phyloP scores from a whole-genome alignment of 2,329 filamentous ascomycete species.

The Neospermospora avenae region DNA sequence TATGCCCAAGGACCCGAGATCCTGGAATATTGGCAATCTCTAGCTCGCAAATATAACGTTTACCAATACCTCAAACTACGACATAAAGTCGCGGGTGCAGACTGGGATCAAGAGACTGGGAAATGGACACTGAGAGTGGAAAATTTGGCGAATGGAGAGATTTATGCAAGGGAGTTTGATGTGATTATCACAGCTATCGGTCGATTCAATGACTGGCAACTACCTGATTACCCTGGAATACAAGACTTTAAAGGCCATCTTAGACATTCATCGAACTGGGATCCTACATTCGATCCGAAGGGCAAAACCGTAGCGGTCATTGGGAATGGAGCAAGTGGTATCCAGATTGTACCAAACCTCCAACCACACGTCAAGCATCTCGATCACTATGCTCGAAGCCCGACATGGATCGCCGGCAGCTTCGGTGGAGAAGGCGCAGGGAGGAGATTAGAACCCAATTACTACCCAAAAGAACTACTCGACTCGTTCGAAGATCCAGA shows the following conservation, averaged over 20 bases:
- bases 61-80: conserved; percentile 55
- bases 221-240: conserved; percentile 59
- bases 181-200: conserved; percentile 62
- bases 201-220: conserved; percentile 63
- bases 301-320: conserved; percentile 49
- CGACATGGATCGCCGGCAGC: conserved; percentile 59
- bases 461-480: conserved; percentile 50
- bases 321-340: conserved; percentile 50
- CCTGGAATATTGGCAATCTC: conserved; percentile 59
- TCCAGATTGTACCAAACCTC: conserved; percentile 49
- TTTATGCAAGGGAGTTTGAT: conserved; percentile 48
- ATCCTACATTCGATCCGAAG: conserved; percentile 46
- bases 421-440: conserved; percentile 24
- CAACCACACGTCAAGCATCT: conserved; percentile 28
- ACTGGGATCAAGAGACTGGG: conserved; percentile 50
- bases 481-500: conserved; percentile 55
- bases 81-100: conserved; percentile 51
- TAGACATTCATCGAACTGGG: conserved; percentile 59
- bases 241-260: conserved; percentile 47
- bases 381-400: conserved; percentile 41
- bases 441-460: conserved; percentile 45
- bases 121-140: conserved; percentile 48
- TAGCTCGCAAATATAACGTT: conserved; percentile 62
- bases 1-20: conserved; percentile 68
- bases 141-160: conserved; percentile 39